Evolutionary conservation across 164 flowering plant genomes (phyloP).

Genomic region (Cinnamomum micranthum): DNA sequence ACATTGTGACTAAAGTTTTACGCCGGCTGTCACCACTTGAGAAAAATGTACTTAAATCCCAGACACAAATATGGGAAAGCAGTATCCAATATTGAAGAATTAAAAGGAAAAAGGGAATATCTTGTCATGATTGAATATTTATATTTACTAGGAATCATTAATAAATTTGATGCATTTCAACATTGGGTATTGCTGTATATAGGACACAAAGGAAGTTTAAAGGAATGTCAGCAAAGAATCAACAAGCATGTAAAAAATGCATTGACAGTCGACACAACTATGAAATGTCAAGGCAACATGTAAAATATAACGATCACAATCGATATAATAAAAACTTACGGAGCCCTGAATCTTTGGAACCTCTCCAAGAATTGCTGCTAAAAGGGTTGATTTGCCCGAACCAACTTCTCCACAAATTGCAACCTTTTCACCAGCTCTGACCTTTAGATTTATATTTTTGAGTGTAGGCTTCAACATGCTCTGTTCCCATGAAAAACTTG

Average conservation of each 20-base stretch:
- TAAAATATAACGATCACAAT: neutral
- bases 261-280: neutral
- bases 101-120: no score
- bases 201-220: neutral
- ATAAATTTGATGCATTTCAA: neutral
- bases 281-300: neutral
- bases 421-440: slow-evolving; percentile 42
- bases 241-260: neutral
- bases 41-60: neutral
- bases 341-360: slow-evolving; percentile 41
- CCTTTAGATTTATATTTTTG: slow-evolving; percentile 39
- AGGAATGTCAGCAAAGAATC: neutral
- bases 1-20: no score
- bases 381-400: slow-evolving; percentile 66
- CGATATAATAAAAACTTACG: slow-evolving; percentile 30
- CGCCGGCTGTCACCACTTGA: no score
- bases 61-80: neutral
- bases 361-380: slow-evolving; percentile 65
- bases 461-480: slow-evolving; percentile 32
- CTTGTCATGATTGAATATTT: neutral
- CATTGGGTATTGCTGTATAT: neutral
- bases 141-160: neutral
- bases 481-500: slow-evolving; percentile 47
- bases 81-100: neutral
- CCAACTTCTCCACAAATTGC: slow-evolving; percentile 77